Evolutionary conservation across 192 early-diverging fungal species (phyloP).

Genomic region (Irineochytrium annulatum): DNA sequence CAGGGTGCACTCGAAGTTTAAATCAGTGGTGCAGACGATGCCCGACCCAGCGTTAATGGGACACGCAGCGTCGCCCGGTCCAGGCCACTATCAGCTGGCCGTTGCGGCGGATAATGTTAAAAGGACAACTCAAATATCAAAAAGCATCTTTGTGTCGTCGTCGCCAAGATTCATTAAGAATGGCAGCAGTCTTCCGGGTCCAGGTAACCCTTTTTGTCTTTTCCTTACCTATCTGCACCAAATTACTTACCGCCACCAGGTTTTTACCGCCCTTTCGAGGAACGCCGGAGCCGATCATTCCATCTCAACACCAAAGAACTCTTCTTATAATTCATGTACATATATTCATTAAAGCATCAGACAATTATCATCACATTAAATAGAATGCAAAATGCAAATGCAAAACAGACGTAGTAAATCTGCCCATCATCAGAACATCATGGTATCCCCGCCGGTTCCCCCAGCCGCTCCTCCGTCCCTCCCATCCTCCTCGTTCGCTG

Average conservation of each 20-base stretch:
- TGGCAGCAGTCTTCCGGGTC: conserved; percentile 22
- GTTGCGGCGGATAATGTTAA: conserved; percentile 30
- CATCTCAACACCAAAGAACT: conserved; percentile 20
- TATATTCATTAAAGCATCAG: too few relatives aligned
- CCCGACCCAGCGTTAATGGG: conserved; percentile 20
- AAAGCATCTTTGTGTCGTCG: conserved; percentile 29
- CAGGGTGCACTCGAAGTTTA: conserved; percentile 25
- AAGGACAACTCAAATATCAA: background rate
- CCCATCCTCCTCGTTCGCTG: too few relatives aligned
- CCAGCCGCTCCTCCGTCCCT: too few relatives aligned
- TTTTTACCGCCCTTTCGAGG: conserved; percentile 35
- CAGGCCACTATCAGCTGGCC: conserved; percentile 39
- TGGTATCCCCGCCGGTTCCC: too few relatives aligned
- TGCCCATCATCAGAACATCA: too few relatives aligned
- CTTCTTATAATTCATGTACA: background rate
- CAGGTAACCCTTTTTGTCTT: conserved; percentile 14
- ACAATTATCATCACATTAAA: too few relatives aligned
- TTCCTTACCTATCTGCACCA: background rate
- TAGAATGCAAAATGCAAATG: too few relatives aligned
- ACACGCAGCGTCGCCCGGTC: conserved; percentile 27
- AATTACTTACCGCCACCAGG: conserved; percentile 10
- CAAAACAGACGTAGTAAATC: too few relatives aligned
- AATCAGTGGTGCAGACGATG: conserved; percentile 18
- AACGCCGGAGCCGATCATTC: conserved; percentile 22
- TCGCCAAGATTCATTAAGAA: conserved; percentile 26